Evolutionary conservation across 345 rosid species (phyloP).

Genomic region (Gossypium bickii): DNA sequence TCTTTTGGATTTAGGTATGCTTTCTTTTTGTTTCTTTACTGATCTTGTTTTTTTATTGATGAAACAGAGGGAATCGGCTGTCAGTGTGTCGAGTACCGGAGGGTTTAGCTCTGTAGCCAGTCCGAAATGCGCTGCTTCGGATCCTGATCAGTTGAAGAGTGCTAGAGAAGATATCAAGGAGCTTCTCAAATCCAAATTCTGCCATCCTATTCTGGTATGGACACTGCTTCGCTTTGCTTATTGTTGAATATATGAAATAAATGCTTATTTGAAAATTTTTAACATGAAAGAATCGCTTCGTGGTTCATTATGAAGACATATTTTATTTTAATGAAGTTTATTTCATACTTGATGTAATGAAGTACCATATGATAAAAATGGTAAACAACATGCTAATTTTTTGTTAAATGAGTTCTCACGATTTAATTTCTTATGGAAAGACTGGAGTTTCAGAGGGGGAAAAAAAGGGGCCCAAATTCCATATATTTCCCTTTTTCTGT

Average conservation of each 20-base stretch:
- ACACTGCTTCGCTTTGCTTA: neutral
- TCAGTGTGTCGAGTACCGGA: slow-evolving; percentile 23
- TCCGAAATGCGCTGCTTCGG: slow-evolving; percentile 60
- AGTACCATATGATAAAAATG: neutral
- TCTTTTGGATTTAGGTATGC: neutral
- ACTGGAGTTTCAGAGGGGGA: neutral
- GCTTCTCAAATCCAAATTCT: slow-evolving; percentile 65
- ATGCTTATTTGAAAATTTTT: neutral
- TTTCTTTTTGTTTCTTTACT: neutral
- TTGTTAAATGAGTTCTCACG: neutral
- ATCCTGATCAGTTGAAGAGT: slow-evolving; percentile 73
- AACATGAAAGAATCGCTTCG: neutral
- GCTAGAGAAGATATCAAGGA: slow-evolving; percentile 87
- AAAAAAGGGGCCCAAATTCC: neutral
- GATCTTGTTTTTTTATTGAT: neutral
- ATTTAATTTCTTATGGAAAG: neutral
- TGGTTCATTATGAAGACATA: neutral
- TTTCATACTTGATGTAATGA: slow-evolving; percentile 1
- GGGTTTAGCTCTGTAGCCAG: slow-evolving; percentile 40
- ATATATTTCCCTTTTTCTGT: neutral
- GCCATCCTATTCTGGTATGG: slow-evolving; percentile 79
- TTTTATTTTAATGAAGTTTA: neutral
- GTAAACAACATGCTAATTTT: neutral
- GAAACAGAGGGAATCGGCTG: slow-evolving; percentile 37
- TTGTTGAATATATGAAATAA: neutral